Evolutionary conservation across 495 filamentous ascomycete species (phyloP), one percentile per base, ranked within the genome.

Genomic region (Trichocladium antarcticum): DNA sequence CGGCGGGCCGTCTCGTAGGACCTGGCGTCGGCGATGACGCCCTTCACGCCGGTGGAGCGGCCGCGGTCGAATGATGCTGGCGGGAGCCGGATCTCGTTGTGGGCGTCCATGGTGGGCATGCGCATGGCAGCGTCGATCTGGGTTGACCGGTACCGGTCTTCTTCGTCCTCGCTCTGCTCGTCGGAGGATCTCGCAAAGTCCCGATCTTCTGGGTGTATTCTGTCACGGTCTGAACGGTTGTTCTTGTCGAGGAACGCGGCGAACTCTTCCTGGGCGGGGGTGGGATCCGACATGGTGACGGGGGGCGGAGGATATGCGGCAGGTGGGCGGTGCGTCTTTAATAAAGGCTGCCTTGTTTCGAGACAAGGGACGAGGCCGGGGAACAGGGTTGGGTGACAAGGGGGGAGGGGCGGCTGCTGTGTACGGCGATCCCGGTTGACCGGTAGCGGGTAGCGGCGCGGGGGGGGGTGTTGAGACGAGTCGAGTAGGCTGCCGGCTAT

Each of bases 11-110:
- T 78, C 66, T 96, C 89, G 60, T 89, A 97, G 45, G 85, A 82
- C 53, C 85, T 79, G 20, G 92, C 92, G 61, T 98, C 92, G 55
- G 93, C 89, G 52, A 98, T 96, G 64, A 98, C 92, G 55, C 92
- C 92, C 70, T 97, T 97, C 47, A 95, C 93, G 21, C 92, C 92
- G n/a, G 93, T 93, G 19, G 68, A 69, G 40, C 67, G 62, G 57
- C 92, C 85, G 53, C 78, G 78, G 57, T 92, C 80, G 68, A 83
- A 90, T 44, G 77, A 76, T 14, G 70, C 67, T 21, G 73, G 72
- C 21, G 75, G 77, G 50, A 78, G 66, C 50, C 74, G 82, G 60
- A 82, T 71, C 39, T 62, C 62, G 41, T 72, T 68, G 58, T 76
- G 70, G 47, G 50, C 56, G 59, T 74, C 69, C 42, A 75, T 62